Percentiles rank a stretch among this genome's conserved stretches.
These are phyloP conservation scores for Podila verticillata DNA, from an alignment of 192 early-diverging fungal genomes.

Conservation along the genomic window DNA sequence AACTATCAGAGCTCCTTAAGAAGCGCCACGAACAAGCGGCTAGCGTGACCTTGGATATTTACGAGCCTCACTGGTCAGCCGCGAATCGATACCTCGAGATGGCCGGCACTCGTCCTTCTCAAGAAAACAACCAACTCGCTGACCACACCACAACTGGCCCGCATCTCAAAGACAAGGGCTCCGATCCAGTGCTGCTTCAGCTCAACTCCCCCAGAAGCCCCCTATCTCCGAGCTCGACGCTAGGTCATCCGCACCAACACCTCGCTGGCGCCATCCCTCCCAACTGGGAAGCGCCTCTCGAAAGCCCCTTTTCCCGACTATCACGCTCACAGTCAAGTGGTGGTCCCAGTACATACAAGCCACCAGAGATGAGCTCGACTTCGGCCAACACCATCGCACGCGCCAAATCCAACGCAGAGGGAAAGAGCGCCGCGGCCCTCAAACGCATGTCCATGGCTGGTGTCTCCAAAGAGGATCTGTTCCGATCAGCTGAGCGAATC, in stretches of 20 bases:
- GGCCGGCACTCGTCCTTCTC: background rate
- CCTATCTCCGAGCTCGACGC: background rate
- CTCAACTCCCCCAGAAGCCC: background rate
- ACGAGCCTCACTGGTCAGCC: conserved; percentile 44
- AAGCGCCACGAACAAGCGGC: conserved; percentile 13
- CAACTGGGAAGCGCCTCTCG: background rate
- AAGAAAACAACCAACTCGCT: background rate
- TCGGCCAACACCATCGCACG: background rate
- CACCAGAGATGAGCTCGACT: background rate
- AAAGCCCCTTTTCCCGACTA: background rate
- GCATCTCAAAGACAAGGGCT: background rate
- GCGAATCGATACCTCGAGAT: conserved; percentile 32
- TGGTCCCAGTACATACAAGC: no score
- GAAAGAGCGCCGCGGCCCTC: background rate
- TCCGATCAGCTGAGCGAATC: conserved; percentile 63
- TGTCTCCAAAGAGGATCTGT: conserved; percentile 59
- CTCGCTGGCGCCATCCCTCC: background rate
- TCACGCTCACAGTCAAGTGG: no score
- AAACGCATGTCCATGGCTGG: conserved; percentile 10
- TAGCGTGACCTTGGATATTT: conserved; percentile 35
- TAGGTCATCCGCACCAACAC: background rate
- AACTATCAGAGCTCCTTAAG: background rate
- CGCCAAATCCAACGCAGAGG: background rate
- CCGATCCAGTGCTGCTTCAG: background rate
- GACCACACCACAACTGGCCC: background rate